Percentiles rank a stretch among this genome's conserved stretches.
phyloP scores from a whole-genome alignment of 176 grass and related monocot genomes.

The Hyparrhenia diplandra region DNA sequence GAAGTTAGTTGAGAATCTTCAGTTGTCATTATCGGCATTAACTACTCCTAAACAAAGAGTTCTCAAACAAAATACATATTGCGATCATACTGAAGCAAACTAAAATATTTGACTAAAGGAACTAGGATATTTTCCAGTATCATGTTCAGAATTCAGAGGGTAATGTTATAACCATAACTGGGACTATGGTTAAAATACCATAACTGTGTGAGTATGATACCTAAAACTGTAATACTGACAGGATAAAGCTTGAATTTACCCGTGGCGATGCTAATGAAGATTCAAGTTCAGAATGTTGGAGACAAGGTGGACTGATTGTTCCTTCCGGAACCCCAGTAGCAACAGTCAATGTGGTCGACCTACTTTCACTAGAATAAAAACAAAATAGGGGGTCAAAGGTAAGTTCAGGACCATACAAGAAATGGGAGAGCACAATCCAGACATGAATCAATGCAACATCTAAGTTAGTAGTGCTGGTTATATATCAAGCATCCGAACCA shows the following conservation, averaged over 20 bases:
- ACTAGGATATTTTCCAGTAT: neutral
- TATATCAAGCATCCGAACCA: neutral
- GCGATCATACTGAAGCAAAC: neutral
- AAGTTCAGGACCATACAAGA: neutral
- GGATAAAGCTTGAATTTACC: neutral
- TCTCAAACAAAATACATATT: neutral
- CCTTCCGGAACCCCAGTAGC: constrained; percentile 30
- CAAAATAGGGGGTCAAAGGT: constrained; percentile 4
- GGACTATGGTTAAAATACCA: neutral
- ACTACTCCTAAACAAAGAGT: neutral
- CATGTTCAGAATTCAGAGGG: neutral
- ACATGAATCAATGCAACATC: neutral
- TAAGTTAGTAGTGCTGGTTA: neutral
- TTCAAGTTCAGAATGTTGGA: constrained; percentile 27
- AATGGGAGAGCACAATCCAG: neutral
- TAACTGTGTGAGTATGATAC: neutral
- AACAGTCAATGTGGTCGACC: constrained; percentile 40
- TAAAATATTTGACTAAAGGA: neutral
- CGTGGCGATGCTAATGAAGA: constrained; percentile 31
- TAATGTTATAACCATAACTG: neutral
- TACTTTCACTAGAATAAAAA: constrained; percentile 31
- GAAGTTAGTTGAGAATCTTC: neutral
- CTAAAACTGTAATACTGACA: neutral
- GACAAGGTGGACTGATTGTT: constrained; percentile 41
- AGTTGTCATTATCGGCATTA: neutral